A percentile compares a stretch with the other conserved stretches of the same genome.
Conservation (phyloP, 1,284 basidiomycete species). For the Malassezia yamatoensis region DNA sequence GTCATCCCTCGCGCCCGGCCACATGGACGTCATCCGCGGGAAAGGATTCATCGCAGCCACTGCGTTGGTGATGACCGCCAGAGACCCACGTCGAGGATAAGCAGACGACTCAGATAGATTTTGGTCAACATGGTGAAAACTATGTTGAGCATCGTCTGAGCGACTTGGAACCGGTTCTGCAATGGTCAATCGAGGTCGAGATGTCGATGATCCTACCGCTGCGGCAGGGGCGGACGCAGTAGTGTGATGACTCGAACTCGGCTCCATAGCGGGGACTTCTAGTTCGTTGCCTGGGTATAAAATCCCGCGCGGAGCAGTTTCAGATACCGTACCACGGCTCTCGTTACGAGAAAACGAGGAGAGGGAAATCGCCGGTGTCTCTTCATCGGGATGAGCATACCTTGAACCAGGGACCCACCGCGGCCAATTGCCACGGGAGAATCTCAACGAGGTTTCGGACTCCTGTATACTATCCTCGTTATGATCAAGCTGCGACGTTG, state of each 20-base stretch:
- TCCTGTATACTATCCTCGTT: too few species aligned
- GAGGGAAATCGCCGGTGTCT: background rate
- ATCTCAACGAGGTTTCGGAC: too few species aligned
- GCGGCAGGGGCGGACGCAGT: background rate
- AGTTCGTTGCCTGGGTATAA: background rate
- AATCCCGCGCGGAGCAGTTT: background rate
- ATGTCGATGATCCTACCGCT: background rate
- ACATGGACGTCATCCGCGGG: background rate
- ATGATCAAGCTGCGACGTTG: too few species aligned
- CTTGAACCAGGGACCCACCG: background rate
- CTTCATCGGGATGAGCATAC: background rate
- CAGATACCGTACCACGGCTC: background rate
- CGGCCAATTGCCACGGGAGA: background rate
- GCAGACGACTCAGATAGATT: background rate
- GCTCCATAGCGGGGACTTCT: background rate
- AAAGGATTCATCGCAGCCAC: background rate
- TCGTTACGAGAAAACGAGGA: background rate
- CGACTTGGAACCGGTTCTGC: background rate
- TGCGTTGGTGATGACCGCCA: background rate
- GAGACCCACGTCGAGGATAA: background rate
- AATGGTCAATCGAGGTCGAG: background rate
- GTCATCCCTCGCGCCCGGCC: background rate
- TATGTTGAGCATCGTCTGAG: too few species aligned
- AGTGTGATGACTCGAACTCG: background rate
- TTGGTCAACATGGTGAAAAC: background rate